Percentiles rank a stretch among this genome's conserved stretches.
Evolutionary conservation across 176 grass and related monocot species (phyloP).

Genomic region (Carex littledalei): DNA sequence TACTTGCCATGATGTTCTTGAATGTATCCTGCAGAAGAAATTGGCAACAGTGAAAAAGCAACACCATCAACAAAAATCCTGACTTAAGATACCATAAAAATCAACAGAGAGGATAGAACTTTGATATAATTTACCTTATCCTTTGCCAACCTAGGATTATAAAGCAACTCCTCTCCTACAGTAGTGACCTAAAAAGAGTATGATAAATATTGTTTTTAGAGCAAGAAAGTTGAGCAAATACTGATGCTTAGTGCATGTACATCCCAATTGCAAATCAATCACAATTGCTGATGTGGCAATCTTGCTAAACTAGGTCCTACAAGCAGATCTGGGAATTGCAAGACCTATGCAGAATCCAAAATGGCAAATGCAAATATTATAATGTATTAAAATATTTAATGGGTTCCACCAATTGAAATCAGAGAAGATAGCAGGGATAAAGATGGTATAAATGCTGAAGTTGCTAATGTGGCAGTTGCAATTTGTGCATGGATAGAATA

Average conservation of each 20-base stretch:
- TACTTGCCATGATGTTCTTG: constrained; percentile 83
- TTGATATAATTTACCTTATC: constrained; percentile 54
- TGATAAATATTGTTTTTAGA: neutral
- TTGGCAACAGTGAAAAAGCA: constrained; percentile 2
- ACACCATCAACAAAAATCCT: constrained; percentile 13
- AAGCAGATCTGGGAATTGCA: neutral
- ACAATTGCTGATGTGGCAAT: neutral
- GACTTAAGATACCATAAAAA: neutral
- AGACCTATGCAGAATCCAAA: neutral
- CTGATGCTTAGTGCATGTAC: neutral
- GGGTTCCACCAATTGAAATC: neutral
- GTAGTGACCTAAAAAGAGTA: constrained; percentile 64
- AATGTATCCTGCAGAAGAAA: constrained; percentile 65
- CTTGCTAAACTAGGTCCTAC: neutral
- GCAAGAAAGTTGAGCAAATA: neutral
- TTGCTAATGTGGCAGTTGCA: neutral
- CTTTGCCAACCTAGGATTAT: constrained; percentile 71
- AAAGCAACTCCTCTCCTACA: constrained; percentile 82
- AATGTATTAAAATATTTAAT: neutral
- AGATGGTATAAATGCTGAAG: neutral
- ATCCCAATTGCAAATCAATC: neutral
- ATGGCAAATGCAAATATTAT: neutral
- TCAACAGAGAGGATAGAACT: neutral
- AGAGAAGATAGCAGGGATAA: neutral
- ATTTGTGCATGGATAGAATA: neutral